Evolutionary conservation across 1,139 yeast species (phyloP), one percentile per base, ranked within the genome.

Genomic region (Keqinozyma sinolaborantium): DNA sequence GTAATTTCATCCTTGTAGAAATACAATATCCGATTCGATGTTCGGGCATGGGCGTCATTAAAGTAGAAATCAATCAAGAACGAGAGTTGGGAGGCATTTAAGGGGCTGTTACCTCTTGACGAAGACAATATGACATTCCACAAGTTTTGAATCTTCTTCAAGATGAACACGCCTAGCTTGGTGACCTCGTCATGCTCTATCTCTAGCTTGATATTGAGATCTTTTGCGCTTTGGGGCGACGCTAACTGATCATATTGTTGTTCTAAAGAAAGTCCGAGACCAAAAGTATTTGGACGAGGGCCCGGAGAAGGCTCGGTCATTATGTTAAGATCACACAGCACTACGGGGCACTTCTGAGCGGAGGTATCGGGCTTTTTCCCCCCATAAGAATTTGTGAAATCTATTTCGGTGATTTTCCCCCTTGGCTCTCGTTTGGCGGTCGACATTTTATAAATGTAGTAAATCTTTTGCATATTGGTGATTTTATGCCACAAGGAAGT

Each of bases 401-500:
- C 64, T 20, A 58, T 42, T 24, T 39, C 44, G 4, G 39, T 34
- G 11, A 40, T 41, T 14, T 30, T 16, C 18, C 24, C 12, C 14
- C 24, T 31, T 12, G 5, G n/a, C 25, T 12, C 26, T 32, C 26
- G 10, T 7, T 13, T 18, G 5, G 26, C 30, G 9, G 28, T 30
- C 4, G 33, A 19, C 45, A 56, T 52, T 34, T 66, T 66, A 46
- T 61, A 67, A 34, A 55, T 41, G 35, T 62, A 67, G 44, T 69
- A 69, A 11, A 64, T 50, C 34, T 64, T 64, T 41, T 68, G 74
- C 39, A 69, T 48, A 33, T 56, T 60, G 24, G 66, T 60, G 31
- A 69, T 65, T 33, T 60, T 63, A 35, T 46, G 55, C 75, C 75
- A 69, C 29, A 69, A 49, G 3, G 58, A 50, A 5, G 72, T 61